phyloP scores from a whole-genome alignment of 2,329 filamentous ascomycete species.

The Aspergillus ruber region DNA sequence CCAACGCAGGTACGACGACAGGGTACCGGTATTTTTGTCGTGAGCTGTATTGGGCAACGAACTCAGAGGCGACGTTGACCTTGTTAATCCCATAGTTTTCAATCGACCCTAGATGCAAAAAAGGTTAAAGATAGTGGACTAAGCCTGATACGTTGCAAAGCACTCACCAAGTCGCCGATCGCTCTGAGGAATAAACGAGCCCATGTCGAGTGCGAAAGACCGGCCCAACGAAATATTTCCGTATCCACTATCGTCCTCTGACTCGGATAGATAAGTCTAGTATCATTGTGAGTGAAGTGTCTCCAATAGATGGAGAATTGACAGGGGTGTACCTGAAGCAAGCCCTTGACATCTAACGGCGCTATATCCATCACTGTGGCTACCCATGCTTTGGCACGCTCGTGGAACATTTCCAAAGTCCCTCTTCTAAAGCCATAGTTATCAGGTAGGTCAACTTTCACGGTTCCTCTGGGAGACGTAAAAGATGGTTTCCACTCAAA shows the following conservation, averaged over 20 bases:
- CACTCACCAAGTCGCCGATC: constrained; percentile 67
- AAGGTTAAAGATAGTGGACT: constrained; percentile 5
- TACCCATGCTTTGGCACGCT: constrained; percentile 74
- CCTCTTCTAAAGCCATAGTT: constrained; percentile 75
- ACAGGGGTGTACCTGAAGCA: constrained; percentile 54
- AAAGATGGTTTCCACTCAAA: constrained; percentile 83
- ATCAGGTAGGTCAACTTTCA: constrained; percentile 87
- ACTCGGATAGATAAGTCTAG: constrained; percentile 89
- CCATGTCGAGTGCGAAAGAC: constrained; percentile 91
- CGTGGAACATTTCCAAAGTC: constrained; percentile 72
- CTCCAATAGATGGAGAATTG: background rate
- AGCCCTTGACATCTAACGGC: constrained; percentile 86
- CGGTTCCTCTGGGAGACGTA: constrained; percentile 66
- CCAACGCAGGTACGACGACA: constrained; percentile 59
- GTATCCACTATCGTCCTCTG: constrained; percentile 82
- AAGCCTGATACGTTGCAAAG: background rate
- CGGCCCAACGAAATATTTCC: constrained; percentile 87
- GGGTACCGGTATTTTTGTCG: constrained; percentile 92
- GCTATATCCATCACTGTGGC: constrained; percentile 72
- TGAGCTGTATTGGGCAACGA: constrained; percentile 93
- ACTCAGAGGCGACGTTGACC: constrained; percentile 90
- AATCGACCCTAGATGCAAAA: constrained; percentile 50
- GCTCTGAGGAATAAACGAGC: constrained; percentile 73
- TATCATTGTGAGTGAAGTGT: constrained; percentile 1
- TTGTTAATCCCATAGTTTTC: constrained; percentile 65